phyloP scores from a whole-genome alignment of 352 stramenopile species.

The Phytophthora parvispora region DNA sequence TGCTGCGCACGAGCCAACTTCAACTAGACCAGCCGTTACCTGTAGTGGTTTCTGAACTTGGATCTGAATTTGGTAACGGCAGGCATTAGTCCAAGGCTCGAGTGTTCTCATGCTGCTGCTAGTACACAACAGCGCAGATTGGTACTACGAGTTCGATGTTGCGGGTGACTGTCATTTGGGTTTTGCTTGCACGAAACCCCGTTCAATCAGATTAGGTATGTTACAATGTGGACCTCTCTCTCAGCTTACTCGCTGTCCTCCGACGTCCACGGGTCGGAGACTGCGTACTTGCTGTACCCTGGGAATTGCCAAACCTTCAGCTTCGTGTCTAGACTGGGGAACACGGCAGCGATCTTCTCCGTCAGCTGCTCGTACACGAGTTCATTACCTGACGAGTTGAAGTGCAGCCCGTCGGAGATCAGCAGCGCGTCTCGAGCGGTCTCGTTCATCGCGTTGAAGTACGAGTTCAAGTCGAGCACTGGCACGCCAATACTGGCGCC shows the following conservation, averaged over 20 bases:
- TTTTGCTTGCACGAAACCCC: too few relatives aligned
- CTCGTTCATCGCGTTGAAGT: constrained; percentile 54
- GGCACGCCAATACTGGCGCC: constrained; percentile 28
- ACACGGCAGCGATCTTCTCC: constrained; percentile 31
- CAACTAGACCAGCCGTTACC: not conserved
- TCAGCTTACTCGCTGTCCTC: not conserved
- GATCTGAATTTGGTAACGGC: not conserved
- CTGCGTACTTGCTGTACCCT: constrained; percentile 1
- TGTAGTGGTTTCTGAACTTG: constrained; percentile 3
- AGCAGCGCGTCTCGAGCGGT: constrained; percentile 36
- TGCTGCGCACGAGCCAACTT: not conserved
- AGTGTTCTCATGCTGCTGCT: too few relatives aligned
- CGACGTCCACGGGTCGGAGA: constrained; percentile 16
- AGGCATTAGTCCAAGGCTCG: not conserved
- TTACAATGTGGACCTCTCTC: not conserved
- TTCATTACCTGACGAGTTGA: constrained; percentile 53
- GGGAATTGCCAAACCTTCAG: constrained; percentile 24
- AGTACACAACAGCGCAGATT: too few relatives aligned
- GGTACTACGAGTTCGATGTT: too few relatives aligned
- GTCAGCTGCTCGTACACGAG: constrained; percentile 45
- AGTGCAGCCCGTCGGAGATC: constrained; percentile 56
- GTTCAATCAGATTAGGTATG: too few relatives aligned
- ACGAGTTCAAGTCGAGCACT: constrained; percentile 54
- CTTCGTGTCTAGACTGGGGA: constrained; percentile 10
- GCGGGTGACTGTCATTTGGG: too few relatives aligned